phyloP scores from a whole-genome alignment of 192 early-diverging fungal genomes.

The Entrophospora sp. region DNA sequence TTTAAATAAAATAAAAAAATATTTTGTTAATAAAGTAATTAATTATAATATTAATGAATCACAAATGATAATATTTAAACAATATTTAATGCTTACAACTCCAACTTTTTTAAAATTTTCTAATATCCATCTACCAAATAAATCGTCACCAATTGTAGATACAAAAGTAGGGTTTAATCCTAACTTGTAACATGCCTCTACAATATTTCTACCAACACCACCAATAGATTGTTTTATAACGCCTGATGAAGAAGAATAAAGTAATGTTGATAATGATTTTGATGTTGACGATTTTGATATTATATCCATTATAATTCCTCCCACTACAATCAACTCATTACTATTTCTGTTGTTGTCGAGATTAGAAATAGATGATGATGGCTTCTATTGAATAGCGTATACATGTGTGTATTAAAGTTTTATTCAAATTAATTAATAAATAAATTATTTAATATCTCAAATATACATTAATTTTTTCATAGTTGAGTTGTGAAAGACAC shows the following conservation, averaged over 20 bases:
- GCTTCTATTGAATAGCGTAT: neutral
- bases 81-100: slow-evolving; percentile 54
- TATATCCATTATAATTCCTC: slow-evolving; percentile 83
- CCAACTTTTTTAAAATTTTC: slow-evolving; percentile 42
- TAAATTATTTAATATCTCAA: neutral
- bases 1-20: no score
- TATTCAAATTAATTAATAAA: neutral
- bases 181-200: slow-evolving; percentile 63
- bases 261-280: slow-evolving; percentile 4
- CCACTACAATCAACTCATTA: slow-evolving; percentile 66
- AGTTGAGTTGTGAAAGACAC: slow-evolving; percentile 22
- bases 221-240: slow-evolving; percentile 56
- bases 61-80: neutral
- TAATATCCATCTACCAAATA: slow-evolving; percentile 46
- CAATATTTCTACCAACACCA: slow-evolving; percentile 91
- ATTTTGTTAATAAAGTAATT: no score
- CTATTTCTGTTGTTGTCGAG: neutral
- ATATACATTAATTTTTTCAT: neutral
- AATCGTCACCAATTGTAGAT: slow-evolving; percentile 65
- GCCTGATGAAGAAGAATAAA: slow-evolving; percentile 69
- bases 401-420: neutral
- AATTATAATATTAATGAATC: no score
- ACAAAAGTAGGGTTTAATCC: slow-evolving; percentile 57
- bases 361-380: neutral
- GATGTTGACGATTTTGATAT: slow-evolving; percentile 57